phyloP scores from a whole-genome alignment of 805 yeast species.

The Yamadazyma insecticola region DNA sequence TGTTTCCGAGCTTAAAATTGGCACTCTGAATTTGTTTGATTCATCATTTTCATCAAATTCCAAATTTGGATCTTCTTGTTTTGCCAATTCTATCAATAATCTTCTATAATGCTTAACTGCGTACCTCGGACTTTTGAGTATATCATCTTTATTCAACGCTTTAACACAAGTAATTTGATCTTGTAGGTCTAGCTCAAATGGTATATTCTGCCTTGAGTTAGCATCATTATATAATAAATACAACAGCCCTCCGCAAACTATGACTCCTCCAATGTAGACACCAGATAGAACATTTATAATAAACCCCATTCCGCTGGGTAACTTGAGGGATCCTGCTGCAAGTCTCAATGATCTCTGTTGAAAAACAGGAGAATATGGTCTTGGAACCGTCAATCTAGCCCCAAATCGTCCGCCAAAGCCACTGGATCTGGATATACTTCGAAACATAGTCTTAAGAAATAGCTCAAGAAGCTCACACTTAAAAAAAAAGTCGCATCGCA shows the following conservation, averaged over 20 bases:
- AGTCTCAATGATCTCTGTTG: constrained; percentile 13
- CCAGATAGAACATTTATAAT: constrained; percentile 36
- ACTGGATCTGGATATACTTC: too few species aligned
- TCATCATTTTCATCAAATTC: constrained; percentile 22
- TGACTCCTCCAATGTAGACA: constrained; percentile 38
- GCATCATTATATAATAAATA: constrained; percentile 38
- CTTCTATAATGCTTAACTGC: constrained; percentile 41
- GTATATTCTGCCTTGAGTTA: constrained; percentile 33
- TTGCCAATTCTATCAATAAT: constrained; percentile 30
- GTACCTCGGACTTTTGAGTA: constrained; percentile 34
- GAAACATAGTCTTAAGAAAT: too few species aligned
- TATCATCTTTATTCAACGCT: constrained; percentile 42
- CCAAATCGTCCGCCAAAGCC: too few species aligned
- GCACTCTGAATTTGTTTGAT: constrained; percentile 25
- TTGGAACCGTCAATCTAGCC: too few species aligned
- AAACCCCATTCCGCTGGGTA: constrained; percentile 25
- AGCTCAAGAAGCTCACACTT: too few species aligned
- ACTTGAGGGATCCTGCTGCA: constrained; percentile 14
- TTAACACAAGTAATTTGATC: constrained; percentile 35
- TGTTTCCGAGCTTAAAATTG: constrained; percentile 26
- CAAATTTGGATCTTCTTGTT: constrained; percentile 18
- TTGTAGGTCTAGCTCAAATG: constrained; percentile 30
- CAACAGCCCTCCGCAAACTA: constrained; percentile 35
- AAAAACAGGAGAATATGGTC: too few species aligned
- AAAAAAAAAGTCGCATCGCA: too few species aligned